phyloP scores from a whole-genome alignment of 1,284 basidiomycete genomes.

The Ceratobasidium sp. region DNA sequence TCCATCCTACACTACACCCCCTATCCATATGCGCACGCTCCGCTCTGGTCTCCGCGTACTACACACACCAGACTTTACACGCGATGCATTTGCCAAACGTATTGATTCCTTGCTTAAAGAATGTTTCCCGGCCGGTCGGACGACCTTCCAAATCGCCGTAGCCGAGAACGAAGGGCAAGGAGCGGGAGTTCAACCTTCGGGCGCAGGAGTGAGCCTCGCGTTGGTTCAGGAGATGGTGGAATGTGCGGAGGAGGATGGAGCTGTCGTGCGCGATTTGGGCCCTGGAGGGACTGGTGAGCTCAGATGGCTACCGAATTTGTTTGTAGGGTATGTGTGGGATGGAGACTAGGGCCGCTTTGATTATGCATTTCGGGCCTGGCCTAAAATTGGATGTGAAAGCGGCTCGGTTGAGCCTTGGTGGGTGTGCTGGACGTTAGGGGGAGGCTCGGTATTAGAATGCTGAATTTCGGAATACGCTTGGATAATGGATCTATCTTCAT shows the following conservation, averaged over 20 bases:
- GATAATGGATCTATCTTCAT: no score
- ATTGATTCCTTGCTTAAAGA: conserved; percentile 58
- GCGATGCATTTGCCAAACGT: conserved; percentile 67
- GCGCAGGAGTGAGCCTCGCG: conserved; percentile 64
- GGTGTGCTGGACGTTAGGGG: no score
- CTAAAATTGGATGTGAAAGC: no score
- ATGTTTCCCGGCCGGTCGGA: conserved; percentile 58
- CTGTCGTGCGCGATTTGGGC: conserved; percentile 77
- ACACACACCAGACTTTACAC: conserved; percentile 79
- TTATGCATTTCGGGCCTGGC: no score
- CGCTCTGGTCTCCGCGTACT: conserved; percentile 78
- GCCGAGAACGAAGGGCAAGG: conserved; percentile 55
- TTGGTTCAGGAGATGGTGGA: conserved; percentile 77
- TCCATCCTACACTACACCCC: conserved; percentile 68
- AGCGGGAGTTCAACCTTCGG: conserved; percentile 50
- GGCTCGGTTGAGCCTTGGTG: no score
- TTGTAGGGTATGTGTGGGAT: conserved; percentile 71
- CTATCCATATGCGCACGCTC: conserved; percentile 73
- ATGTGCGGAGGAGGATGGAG: conserved; percentile 68
- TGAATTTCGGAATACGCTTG: no score
- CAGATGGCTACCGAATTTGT: conserved; percentile 72
- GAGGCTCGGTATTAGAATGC: no score
- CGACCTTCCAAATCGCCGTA: conserved; percentile 44
- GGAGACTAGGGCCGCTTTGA: conserved; percentile 52
- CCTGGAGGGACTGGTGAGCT: conserved; percentile 55